Conservation (phyloP, 148 eudicot species). For the Silene latifolia region DNA sequence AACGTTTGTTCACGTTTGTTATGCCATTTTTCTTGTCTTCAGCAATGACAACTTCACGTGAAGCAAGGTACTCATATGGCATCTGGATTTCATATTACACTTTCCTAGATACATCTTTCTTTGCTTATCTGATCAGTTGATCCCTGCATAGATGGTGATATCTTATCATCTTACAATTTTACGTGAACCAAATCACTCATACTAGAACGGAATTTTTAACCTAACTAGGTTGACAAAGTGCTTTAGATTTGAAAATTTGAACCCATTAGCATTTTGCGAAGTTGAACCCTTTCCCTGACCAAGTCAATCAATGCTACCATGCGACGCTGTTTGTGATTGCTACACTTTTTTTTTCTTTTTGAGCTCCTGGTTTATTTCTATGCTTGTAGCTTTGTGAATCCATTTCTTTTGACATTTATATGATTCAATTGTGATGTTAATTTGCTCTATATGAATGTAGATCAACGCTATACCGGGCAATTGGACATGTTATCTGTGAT, state of each 20-base stretch:
- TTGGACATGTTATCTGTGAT: conserved; percentile 63
- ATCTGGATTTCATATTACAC: background rate
- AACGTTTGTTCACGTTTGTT: conserved; percentile 70
- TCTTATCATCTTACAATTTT: background rate
- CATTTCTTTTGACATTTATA: background rate
- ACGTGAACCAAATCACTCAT: background rate
- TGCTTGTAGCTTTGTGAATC: background rate
- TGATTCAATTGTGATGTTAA: background rate
- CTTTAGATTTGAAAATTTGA: background rate
- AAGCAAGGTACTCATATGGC: conserved; percentile 43
- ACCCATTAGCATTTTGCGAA: background rate
- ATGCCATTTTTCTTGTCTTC: conserved; percentile 62
- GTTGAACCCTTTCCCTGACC: background rate
- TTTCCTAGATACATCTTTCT: background rate
- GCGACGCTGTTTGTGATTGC: background rate
- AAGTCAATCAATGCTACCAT: background rate
- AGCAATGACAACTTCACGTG: conserved; percentile 35
- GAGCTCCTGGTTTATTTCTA: background rate
- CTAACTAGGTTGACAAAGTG: background rate
- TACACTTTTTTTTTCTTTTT: background rate
- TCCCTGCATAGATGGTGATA: background rate
- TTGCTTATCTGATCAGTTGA: conserved; percentile 1
- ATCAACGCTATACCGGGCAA: conserved; percentile 65
- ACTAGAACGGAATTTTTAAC: background rate
- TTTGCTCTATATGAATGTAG: conserved; percentile 32